These are phyloP conservation scores for Piromyces finnis DNA, from an alignment of 192 early-diverging fungal species.

Conservation along the genomic window DNA sequence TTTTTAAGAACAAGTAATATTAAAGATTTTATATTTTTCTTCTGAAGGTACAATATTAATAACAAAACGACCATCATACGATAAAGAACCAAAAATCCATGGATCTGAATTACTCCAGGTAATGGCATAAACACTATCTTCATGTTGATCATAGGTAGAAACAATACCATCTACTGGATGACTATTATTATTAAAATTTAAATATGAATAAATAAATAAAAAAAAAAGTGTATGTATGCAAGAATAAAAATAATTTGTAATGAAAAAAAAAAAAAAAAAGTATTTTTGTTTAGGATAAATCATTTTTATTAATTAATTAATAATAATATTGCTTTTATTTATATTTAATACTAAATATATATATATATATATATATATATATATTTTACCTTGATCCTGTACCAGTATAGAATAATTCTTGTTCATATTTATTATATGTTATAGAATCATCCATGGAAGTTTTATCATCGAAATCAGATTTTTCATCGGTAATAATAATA, in stretches of 20 bases:
- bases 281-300: too few relatives aligned
- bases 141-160: constrained; percentile 79
- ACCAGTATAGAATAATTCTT: background rate
- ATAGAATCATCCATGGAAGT: constrained; percentile 4
- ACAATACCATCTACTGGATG: constrained; percentile 59
- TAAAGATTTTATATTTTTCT: constrained; percentile 62
- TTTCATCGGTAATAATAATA: constrained; percentile 13
- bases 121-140: constrained; percentile 80
- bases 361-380: constrained; percentile 5
- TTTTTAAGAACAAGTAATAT: background rate
- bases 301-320: too few relatives aligned
- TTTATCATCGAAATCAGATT: constrained; percentile 14
- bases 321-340: too few relatives aligned
- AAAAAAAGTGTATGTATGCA: too few relatives aligned
- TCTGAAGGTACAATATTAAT: constrained; percentile 75
- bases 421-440: background rate
- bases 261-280: constrained; percentile 2
- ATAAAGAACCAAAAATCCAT: constrained; percentile 87
- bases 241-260: constrained; percentile 14
- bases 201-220: background rate
- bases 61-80: constrained; percentile 83
- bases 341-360: too few relatives aligned
- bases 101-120: constrained; percentile 81
- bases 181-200: background rate
- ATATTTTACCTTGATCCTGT: background rate